Percentiles rank a stretch among this genome's conserved stretches.
These are phyloP conservation scores for Meira nashicola DNA, from an alignment of 1,284 basidiomycete species.

Conservation along the genomic window DNA sequence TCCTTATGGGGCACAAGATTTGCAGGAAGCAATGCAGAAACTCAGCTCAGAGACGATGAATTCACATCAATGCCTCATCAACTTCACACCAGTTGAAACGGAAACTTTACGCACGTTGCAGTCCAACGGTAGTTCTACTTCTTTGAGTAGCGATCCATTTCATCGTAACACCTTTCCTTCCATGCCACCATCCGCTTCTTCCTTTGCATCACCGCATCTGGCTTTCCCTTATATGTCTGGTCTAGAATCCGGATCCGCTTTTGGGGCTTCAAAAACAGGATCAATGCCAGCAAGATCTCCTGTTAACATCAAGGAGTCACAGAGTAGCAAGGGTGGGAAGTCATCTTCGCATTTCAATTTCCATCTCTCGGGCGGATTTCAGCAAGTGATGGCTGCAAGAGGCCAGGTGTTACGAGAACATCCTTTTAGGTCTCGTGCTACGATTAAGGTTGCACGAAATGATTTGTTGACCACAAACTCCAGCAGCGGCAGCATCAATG, in stretches of 20 bases:
- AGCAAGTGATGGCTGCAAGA: slow-evolving; percentile 84
- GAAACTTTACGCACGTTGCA: slow-evolving; percentile 2
- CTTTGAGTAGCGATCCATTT: slow-evolving; percentile 11
- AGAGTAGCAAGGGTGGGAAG: neutral
- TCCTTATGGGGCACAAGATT: slow-evolving; percentile 29
- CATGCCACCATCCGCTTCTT: neutral
- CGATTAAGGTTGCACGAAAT: slow-evolving; percentile 82
- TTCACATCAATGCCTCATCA: slow-evolving; percentile 41
- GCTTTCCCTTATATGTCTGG: slow-evolving; percentile 15
- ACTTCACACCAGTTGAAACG: slow-evolving; percentile 29
- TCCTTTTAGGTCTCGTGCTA: slow-evolving; percentile 75
- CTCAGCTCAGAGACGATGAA: slow-evolving; percentile 43
- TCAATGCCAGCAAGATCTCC: neutral
- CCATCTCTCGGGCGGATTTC: slow-evolving; percentile 81
- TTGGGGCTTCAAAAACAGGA: neutral
- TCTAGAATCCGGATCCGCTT: neutral
- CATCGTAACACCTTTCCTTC: slow-evolving; percentile 3
- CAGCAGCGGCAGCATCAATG: neutral
- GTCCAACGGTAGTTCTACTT: slow-evolving; percentile 8
- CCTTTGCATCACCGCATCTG: slow-evolving; percentile 11
- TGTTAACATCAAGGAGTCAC: neutral
- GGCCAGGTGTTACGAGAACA: slow-evolving; percentile 83
- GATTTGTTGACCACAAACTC: slow-evolving; percentile 66
- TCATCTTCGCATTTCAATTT: slow-evolving; percentile 62
- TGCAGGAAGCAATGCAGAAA: slow-evolving; percentile 31